These are phyloP conservation scores for Aspergillus ochraceus DNA, from an alignment of 2,329 filamentous ascomycete species.

Conservation along the genomic window DNA sequence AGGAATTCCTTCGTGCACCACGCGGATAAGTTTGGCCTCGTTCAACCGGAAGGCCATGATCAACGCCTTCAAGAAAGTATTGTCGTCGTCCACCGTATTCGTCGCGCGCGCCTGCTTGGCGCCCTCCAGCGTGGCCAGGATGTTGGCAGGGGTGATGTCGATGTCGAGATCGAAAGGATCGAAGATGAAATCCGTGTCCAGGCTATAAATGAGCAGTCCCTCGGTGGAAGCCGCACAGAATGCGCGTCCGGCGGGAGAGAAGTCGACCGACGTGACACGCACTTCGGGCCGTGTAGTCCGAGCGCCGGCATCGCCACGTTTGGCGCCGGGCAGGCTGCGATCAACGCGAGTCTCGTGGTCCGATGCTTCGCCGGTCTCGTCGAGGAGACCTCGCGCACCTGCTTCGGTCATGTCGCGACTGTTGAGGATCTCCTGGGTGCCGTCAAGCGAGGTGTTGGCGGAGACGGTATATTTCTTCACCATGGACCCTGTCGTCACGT, in stretches of 20 bases:
- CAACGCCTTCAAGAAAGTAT: constrained; percentile 81
- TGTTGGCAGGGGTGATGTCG: constrained; percentile 84
- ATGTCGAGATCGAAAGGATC: constrained; percentile 97
- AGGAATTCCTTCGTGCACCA: constrained; percentile 83
- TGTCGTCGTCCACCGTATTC: constrained; percentile 64
- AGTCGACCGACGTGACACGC: constrained; percentile 78
- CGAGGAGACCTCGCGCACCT: constrained; percentile 79
- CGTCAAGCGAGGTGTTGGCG: constrained; percentile 90
- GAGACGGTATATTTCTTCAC: constrained; percentile 95
- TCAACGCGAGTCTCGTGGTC: constrained; percentile 85
- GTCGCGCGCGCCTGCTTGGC: constrained; percentile 35
- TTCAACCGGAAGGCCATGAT: constrained; percentile 98
- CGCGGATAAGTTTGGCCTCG: constrained; percentile 75
- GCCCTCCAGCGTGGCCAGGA: constrained; percentile 67
- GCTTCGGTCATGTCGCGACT: constrained; percentile 89
- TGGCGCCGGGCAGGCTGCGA: constrained; percentile 76
- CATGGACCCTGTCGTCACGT: constrained; percentile 86
- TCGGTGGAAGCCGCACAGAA: constrained; percentile 97
- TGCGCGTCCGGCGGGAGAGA: constrained; percentile 82
- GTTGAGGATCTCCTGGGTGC: constrained; percentile 96
- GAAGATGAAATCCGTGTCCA: constrained; percentile 81
- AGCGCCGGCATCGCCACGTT: constrained; percentile 79
- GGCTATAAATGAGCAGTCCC: constrained; percentile 87
- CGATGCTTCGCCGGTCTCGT: constrained; percentile 83
- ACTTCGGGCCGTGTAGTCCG: constrained; percentile 78